These are phyloP conservation scores for Pseudocercospora macadamiae DNA, from an alignment of 2,329 filamentous ascomycete species.

Conservation along the genomic window DNA sequence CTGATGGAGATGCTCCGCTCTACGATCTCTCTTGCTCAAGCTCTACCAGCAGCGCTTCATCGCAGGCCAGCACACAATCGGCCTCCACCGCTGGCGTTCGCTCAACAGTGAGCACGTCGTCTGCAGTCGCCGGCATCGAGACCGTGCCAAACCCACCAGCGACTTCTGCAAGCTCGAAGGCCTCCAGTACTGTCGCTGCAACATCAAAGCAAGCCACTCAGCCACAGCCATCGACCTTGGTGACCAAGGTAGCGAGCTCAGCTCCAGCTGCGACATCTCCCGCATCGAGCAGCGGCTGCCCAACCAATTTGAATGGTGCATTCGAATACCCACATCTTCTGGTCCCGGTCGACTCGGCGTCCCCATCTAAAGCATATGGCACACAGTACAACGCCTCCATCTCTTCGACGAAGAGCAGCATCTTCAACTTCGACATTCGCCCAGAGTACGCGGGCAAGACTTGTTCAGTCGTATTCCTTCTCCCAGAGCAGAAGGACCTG, in stretches of 20 bases:
- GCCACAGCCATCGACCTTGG: neutral
- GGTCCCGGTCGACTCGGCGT: constrained; percentile 59
- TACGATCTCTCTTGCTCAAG: constrained; percentile 35
- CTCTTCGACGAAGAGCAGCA: constrained; percentile 56
- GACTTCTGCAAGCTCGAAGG: neutral
- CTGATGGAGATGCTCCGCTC: constrained; percentile 37
- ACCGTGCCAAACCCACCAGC: neutral
- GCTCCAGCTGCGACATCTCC: constrained; percentile 2
- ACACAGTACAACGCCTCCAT: constrained; percentile 61
- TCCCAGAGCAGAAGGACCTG: constrained; percentile 61
- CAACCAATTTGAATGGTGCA: constrained; percentile 37
- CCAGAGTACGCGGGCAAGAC: constrained; percentile 56
- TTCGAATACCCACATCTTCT: constrained; percentile 63
- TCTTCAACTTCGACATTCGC: constrained; percentile 73
- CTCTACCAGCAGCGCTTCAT: constrained; percentile 47
- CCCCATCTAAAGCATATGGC: constrained; percentile 57
- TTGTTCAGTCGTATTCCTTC: constrained; percentile 68
- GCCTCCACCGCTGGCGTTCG: constrained; percentile 5
- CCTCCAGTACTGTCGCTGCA: neutral
- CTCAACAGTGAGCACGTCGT: neutral
- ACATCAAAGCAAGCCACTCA: neutral
- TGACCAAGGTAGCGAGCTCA: neutral
- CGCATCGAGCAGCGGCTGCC: constrained; percentile 28
- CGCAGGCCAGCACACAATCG: constrained; percentile 18
- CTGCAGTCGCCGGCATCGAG: neutral